These are phyloP conservation scores for Asterochloris erici DNA, from an alignment of 139 green algal species.

Conservation along the genomic window DNA sequence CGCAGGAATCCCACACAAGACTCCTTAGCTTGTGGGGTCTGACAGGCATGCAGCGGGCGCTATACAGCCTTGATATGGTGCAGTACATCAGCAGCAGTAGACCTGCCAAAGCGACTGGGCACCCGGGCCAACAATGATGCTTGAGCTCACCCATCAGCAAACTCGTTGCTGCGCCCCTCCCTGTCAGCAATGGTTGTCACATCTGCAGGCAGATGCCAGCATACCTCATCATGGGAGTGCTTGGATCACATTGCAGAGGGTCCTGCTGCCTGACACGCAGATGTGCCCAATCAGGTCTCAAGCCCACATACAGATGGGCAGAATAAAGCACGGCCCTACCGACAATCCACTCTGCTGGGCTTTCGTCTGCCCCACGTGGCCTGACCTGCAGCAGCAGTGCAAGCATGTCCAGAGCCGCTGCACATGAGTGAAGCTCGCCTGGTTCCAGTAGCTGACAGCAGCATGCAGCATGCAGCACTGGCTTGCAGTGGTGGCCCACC, in stretches of 20 bases:
- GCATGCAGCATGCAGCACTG: background rate
- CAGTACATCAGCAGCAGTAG: too few relatives aligned
- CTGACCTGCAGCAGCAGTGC: background rate
- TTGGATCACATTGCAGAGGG: background rate
- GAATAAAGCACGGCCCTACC: background rate
- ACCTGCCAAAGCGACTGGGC: too few relatives aligned
- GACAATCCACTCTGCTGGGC: conserved; percentile 54
- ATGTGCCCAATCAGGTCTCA: too few relatives aligned
- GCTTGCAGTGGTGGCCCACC: background rate
- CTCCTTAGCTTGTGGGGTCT: too few relatives aligned
- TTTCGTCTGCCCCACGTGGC: conserved; percentile 29
- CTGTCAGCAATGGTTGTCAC: conserved; percentile 48
- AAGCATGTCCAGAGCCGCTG: too few relatives aligned
- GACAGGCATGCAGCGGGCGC: too few relatives aligned
- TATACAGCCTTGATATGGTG: too few relatives aligned
- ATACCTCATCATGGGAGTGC: background rate
- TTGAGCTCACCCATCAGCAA: background rate
- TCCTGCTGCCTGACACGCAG: too few relatives aligned
- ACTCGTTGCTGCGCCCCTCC: conserved; percentile 7
- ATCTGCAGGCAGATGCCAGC: conserved; percentile 18
- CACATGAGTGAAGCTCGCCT: too few relatives aligned
- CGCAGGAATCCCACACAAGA: too few relatives aligned
- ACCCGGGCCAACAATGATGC: too few relatives aligned
- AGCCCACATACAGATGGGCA: background rate
- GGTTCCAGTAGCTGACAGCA: too few relatives aligned